Percentiles rank a stretch among this genome's conserved stretches.
phyloP scores from a whole-genome alignment of 768 basidiomycete genomes.

The Russula dissimulans region DNA sequence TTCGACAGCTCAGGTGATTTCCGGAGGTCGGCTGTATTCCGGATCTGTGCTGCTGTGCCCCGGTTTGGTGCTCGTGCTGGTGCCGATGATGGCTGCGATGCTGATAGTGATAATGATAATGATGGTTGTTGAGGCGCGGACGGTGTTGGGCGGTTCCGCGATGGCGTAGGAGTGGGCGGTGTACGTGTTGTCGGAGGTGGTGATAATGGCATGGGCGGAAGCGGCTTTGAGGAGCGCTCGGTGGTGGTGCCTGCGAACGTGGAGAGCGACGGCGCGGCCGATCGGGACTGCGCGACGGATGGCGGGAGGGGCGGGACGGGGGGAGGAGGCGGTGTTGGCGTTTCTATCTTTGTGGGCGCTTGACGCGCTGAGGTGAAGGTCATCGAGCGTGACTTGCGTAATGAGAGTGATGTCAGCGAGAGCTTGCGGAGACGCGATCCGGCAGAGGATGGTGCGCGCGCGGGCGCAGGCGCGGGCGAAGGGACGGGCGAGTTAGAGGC shows the following conservation, averaged over 20 bases:
- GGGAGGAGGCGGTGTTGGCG: slow-evolving; percentile 32
- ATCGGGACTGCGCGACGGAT: slow-evolving; percentile 2
- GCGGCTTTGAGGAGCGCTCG: slow-evolving; percentile 27
- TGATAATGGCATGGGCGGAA: slow-evolving; percentile 28
- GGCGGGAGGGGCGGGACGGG: slow-evolving; percentile 29
- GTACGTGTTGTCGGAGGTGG: background rate
- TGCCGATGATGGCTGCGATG: background rate
- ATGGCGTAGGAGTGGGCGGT: too few relatives aligned
- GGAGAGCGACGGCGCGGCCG: slow-evolving; percentile 15
- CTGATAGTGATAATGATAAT: too few relatives aligned
- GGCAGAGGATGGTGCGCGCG: slow-evolving; percentile 10
- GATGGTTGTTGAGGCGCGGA: too few relatives aligned
- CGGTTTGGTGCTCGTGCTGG: background rate
- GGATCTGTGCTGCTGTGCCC: background rate
- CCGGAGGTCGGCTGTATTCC: background rate
- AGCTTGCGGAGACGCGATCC: slow-evolving; percentile 14
- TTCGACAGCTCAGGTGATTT: slow-evolving; percentile 14
- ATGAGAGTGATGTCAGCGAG: slow-evolving; percentile 31
- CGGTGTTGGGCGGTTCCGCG: too few relatives aligned
- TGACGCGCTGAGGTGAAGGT: slow-evolving; percentile 20
- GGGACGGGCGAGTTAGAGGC: background rate
- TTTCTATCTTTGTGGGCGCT: slow-evolving; percentile 1
- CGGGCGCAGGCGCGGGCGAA: slow-evolving; percentile 11
- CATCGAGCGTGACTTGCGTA: slow-evolving; percentile 41
- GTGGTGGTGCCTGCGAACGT: too few relatives aligned